Conservation (phyloP, 139 green algal species). For the Tetraselmis chui region DNA sequence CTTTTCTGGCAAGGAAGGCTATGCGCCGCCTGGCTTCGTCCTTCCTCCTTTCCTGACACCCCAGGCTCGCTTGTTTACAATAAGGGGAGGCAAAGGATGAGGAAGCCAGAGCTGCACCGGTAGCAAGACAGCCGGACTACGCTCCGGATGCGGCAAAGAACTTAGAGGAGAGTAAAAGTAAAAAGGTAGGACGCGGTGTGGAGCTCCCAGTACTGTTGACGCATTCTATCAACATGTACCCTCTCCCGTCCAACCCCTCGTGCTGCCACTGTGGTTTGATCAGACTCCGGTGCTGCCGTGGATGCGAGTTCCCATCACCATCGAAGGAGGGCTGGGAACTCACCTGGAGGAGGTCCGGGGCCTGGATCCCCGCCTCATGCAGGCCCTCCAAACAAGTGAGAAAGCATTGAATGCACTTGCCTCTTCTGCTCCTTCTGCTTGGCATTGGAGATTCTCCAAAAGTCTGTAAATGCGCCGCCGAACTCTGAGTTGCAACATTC, state of each 20-base stretch:
- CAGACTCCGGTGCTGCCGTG: slow-evolving; percentile 51
- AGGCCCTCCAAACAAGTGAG: slow-evolving; percentile 27
- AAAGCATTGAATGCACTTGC: background rate
- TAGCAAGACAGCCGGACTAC: background rate
- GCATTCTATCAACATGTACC: too few relatives aligned
- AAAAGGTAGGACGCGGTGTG: background rate
- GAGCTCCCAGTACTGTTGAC: too few relatives aligned
- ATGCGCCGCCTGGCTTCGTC: too few relatives aligned
- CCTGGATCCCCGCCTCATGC: slow-evolving; percentile 35
- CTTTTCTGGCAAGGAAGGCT: too few relatives aligned
- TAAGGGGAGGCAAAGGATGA: too few relatives aligned
- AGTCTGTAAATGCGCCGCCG: too few relatives aligned
- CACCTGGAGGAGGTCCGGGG: slow-evolving; percentile 42
- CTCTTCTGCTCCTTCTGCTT: background rate
- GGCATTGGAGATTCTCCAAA: too few relatives aligned
- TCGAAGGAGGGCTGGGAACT: slow-evolving; percentile 34
- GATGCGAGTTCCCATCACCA: slow-evolving; percentile 72
- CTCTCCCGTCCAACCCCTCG: too few relatives aligned
- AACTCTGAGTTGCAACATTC: background rate
- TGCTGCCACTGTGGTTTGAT: too few relatives aligned
- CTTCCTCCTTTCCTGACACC: too few relatives aligned
- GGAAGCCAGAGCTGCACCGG: too few relatives aligned
- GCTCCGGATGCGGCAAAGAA: background rate
- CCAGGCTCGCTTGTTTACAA: too few relatives aligned
- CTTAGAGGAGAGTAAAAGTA: background rate